Conservation (phyloP, 1,284 basidiomycete species). For the Exsudoporus floridanus region DNA sequence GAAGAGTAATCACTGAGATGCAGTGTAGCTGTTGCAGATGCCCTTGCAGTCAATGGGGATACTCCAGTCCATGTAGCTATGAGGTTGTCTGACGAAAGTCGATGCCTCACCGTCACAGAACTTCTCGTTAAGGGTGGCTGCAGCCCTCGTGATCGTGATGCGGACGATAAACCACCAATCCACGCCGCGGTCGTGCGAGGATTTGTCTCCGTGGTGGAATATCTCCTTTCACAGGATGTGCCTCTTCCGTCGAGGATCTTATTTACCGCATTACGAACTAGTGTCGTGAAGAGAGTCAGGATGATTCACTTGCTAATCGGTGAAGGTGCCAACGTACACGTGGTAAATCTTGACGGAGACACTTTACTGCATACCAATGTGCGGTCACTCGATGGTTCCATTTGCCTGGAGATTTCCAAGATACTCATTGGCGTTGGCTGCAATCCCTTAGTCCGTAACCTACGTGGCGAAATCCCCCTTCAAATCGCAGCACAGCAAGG, state of each 20-base stretch:
- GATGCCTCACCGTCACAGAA: neutral
- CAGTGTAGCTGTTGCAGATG: neutral
- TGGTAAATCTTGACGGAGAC: neutral
- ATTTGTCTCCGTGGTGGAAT: slow-evolving; percentile 6
- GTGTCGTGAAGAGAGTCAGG: neutral
- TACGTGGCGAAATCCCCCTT: slow-evolving; percentile 1
- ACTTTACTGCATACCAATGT: neutral
- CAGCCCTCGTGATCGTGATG: neutral
- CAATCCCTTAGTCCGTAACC: neutral
- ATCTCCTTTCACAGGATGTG: neutral
- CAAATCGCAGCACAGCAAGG: neutral
- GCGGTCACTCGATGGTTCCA: neutral
- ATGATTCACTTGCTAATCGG: slow-evolving; percentile 2
- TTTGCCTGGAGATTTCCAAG: neutral
- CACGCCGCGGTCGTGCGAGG: neutral
- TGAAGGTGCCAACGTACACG: neutral
- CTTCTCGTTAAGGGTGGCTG: slow-evolving; percentile 3
- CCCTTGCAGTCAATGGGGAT: slow-evolving; percentile 3
- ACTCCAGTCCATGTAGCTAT: slow-evolving; percentile 6
- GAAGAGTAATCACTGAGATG: neutral
- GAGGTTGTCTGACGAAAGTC: neutral
- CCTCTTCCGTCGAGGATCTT: slow-evolving; percentile 2
- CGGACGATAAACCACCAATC: neutral
- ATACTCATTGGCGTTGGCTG: neutral
- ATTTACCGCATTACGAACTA: neutral